Evolutionary conservation across 2,329 filamentous ascomycete genomes (phyloP), one percentile per base, ranked within the genome.

Genomic region (Curvularia lunata): DNA sequence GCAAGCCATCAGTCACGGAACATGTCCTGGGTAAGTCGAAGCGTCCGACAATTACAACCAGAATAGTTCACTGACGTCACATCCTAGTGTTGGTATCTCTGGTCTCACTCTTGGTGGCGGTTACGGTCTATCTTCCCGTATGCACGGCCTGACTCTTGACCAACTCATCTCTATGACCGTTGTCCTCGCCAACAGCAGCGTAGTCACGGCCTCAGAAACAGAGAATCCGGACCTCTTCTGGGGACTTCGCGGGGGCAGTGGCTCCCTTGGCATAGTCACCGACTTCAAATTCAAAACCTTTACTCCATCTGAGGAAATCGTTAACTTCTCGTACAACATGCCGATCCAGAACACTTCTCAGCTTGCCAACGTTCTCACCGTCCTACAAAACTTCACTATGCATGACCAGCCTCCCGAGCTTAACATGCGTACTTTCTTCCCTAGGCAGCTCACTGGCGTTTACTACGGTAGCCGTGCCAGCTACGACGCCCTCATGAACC

Each of bases 1-100:
- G 53, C 66, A 70, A 40, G 82, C 78, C 0, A 75, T 84, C 19
- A 73, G 77, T 25, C 81, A 84, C 48, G 82, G 82, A 5, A 82
- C 81, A 5, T 84, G 82, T 53, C 81, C 82, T 5, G 81, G 78
- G 81, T 82, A 64, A 72, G 78, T 68, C 16, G 16, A 34, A 30
- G 10, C 19, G 16, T 12, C 19, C 16, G 8, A 6, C 10, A 9
- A 41, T 27, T 41, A 10, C 30, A 43, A 25, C 23, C 16, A 25
- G 8, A 23, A 3, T 37, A 4, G 43, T 46, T 2, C 2, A n/a
- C 37, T 48, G 25, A 21, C 46, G 19, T 21, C n/a, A 45, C 8
- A 43, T 9, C 5, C 28, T 49, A 71, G 72, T 27, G 71, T 74
- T 25, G 71, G 71, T 25, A 61, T 72, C 16, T 66, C 66, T 27